Conservation (phyloP, 2,329 filamentous ascomycete genomes). For the Knufia petricola region DNA sequence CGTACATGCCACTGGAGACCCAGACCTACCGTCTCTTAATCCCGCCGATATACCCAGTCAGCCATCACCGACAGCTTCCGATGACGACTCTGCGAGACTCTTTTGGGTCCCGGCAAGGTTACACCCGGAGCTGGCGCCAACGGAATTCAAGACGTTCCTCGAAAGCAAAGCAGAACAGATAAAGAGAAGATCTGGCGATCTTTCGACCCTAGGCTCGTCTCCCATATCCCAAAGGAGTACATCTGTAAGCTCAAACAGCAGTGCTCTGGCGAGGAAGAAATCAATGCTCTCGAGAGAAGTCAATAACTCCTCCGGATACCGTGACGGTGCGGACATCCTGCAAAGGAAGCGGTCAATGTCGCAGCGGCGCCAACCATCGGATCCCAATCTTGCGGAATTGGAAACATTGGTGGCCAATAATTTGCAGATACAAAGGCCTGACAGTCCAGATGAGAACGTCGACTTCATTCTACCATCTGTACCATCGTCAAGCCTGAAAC, state of each 20-base stretch:
- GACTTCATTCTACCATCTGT: constrained; percentile 65
- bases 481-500: constrained; percentile 67
- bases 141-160: constrained; percentile 92
- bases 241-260: constrained; percentile 27
- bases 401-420: constrained; percentile 76
- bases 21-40: constrained; percentile 37
- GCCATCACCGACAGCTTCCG: constrained; percentile 47
- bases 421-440: constrained; percentile 46
- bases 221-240: constrained; percentile 16
- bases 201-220: constrained; percentile 45
- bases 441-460: constrained; percentile 49
- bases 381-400: constrained; percentile 59
- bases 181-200: constrained; percentile 69
- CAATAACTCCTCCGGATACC: constrained; percentile 63
- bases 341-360: constrained; percentile 61
- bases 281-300: constrained; percentile 93
- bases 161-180: constrained; percentile 89
- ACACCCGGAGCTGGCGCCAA: constrained; percentile 88
- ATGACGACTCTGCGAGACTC: constrained; percentile 76
- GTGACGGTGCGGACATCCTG: constrained; percentile 73
- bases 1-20: constrained; percentile 57
- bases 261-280: constrained; percentile 72
- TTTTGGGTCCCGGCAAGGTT: constrained; percentile 94
- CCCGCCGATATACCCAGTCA: constrained; percentile 34
- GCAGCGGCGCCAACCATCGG: constrained; percentile 42